phyloP scores from a whole-genome alignment of 345 rosid species.

The Sapria himalayana region DNA sequence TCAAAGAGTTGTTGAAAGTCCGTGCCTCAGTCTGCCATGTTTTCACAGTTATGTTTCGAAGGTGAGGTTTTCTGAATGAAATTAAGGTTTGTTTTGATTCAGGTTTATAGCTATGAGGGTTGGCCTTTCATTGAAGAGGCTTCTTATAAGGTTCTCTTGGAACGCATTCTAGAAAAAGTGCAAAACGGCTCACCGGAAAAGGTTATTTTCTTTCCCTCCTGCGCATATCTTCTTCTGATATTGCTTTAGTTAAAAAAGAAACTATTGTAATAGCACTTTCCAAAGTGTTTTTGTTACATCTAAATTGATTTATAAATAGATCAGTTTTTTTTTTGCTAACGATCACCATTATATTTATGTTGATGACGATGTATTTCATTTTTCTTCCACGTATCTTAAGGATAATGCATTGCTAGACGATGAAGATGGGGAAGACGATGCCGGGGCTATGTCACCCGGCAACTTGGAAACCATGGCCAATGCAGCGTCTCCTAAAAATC shows the following conservation, averaged over 20 bases:
- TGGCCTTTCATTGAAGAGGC: slow-evolving; percentile 29
- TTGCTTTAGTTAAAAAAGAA: too few relatives aligned
- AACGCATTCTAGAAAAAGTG: slow-evolving; percentile 15
- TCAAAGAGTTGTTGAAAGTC: slow-evolving; percentile 22
- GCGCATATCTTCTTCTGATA: not conserved
- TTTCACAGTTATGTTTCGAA: not conserved
- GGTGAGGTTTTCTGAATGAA: not conserved
- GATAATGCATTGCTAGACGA: not conserved
- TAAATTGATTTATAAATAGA: not conserved
- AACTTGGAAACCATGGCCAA: not conserved
- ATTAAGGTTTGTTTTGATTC: slow-evolving; percentile 1
- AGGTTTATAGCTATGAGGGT: slow-evolving; percentile 21
- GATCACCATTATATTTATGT: not conserved
- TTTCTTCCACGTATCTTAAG: not conserved
- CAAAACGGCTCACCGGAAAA: slow-evolving; percentile 7
- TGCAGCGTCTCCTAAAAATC: slow-evolving; percentile 3
- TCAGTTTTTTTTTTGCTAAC: not conserved
- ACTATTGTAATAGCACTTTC: too few relatives aligned
- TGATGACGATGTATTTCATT: not conserved
- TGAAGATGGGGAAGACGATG: not conserved
- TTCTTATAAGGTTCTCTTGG: slow-evolving; percentile 17
- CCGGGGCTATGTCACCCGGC: not conserved
- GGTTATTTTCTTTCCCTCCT: slow-evolving; percentile 6
- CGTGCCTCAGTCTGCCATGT: not conserved
- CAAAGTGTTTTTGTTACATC: not conserved